Base-by-base conservation (phyloP, 2,329 filamentous ascomycete genomes). In the Cercospora beticola region DNA sequence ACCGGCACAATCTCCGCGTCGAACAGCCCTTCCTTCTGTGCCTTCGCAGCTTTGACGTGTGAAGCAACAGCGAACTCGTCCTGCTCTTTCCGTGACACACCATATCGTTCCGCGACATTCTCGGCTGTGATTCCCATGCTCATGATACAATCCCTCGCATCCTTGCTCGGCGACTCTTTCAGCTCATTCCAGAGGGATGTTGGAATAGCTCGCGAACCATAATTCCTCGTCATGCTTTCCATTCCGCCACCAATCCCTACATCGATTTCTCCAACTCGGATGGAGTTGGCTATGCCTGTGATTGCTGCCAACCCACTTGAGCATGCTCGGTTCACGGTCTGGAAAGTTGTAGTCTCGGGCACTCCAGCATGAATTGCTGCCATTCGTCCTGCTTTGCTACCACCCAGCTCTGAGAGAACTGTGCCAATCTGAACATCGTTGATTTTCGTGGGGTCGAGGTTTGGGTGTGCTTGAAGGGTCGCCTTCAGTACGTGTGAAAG, bases 181-280 rank as follows among this genome's bases (percentile, higher is more conserved):
- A 97, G 82, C 62, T 86, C 89, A 0, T 90, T 89, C 92, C 93
- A 97, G 10, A 93, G 81, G 71, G 93, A 87, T 0, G 89, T 89
- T 0, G 94, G 94, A 54, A 97, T 95, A n/a, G 94, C 94, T 67
- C 89, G 84, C 28, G 84, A 88, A 62, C 90, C 93, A 81, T 97
- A 97, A 82, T 97, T 97, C 72, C 90, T 83, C 71, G 92, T 97
- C 94, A 97, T 97, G 82, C 91, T 94, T 86, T 97, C 94, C 92
- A 96, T 97, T 31, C 94, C 94, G 1, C 92, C 94, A 9, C 89
- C 94, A 70, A 97, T 88, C 68, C 92, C 94, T 0, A 85, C 84
- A 70, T 89, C 86, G 62, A 94, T 90, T 74, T 87, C 86, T 1
- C 91, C 93, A 0, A 86, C 84, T n/a, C 88, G 86, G 74, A 97